phyloP scores from a whole-genome alignment of 169 alveolate genomes.

The Cryptosporidium ubiquitum region DNA sequence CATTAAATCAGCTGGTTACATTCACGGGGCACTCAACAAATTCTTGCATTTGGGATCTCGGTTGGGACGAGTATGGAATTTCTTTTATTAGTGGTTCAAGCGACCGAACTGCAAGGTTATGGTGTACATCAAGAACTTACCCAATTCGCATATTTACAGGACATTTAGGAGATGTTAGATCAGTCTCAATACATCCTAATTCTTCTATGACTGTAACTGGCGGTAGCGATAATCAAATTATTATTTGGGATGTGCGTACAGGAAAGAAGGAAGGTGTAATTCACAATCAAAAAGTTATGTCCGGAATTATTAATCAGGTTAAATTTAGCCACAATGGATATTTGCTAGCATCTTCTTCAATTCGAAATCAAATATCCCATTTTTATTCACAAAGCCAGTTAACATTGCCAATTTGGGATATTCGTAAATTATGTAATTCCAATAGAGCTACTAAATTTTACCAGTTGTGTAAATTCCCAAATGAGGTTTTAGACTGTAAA shows the following conservation, averaged over 20 bases:
- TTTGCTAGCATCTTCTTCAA: conserved; percentile 49
- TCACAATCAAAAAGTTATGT: conserved; percentile 8
- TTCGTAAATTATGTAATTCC: conserved; percentile 23
- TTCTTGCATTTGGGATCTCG: conserved; percentile 80
- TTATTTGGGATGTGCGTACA: conserved; percentile 75
- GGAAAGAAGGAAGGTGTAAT: conserved; percentile 52
- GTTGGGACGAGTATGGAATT: conserved; percentile 82
- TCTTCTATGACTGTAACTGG: conserved; percentile 84
- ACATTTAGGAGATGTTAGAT: conserved; percentile 84
- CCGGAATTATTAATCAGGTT: conserved; percentile 45
- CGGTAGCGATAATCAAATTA: conserved; percentile 83
- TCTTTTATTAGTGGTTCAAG: conserved; percentile 84
- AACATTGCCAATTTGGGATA: conserved; percentile 49
- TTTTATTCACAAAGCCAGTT: background rate
- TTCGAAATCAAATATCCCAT: background rate
- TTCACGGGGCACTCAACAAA: conserved; percentile 43
- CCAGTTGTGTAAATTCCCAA: conserved; percentile 44
- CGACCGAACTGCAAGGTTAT: conserved; percentile 83
- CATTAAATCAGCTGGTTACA: conserved; percentile 31
- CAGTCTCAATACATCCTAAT: conserved; percentile 85
- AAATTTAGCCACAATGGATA: conserved; percentile 66
- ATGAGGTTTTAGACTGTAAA: background rate
- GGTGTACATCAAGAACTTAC: conserved; percentile 77
- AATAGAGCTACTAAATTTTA: conserved; percentile 14
- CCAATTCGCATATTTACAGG: conserved; percentile 84